These are phyloP conservation scores for Lactifluus subvellereus DNA, from an alignment of 768 basidiomycete genomes.

Conservation along the genomic window DNA sequence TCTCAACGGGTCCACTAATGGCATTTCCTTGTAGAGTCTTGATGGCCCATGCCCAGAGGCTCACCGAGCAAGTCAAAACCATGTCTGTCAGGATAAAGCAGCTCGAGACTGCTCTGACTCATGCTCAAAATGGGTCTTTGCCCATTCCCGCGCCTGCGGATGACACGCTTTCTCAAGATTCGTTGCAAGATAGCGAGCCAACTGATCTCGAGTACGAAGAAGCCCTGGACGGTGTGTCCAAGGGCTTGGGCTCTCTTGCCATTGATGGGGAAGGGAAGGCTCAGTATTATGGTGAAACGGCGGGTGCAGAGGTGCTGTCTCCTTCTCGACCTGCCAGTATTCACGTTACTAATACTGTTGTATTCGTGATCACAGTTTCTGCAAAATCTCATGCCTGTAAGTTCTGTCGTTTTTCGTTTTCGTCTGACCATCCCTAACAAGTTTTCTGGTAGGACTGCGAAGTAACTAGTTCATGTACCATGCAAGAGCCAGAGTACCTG, in stretches of 20 bases:
- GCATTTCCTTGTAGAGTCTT: conserved; percentile 37
- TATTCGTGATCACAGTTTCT: conserved; percentile 24
- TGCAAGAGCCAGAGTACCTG: conserved; percentile 27
- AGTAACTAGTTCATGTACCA: background rate
- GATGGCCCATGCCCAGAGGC: conserved; percentile 44
- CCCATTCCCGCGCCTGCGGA: conserved; percentile 24
- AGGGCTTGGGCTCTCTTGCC: conserved; percentile 43
- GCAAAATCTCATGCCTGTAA: conserved; percentile 22
- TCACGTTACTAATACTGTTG: background rate
- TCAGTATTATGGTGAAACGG: conserved; percentile 46
- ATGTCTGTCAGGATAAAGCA: conserved; percentile 41
- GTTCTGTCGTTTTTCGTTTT: background rate
- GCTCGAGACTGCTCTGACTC: conserved; percentile 40
- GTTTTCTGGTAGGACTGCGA: conserved; percentile 9
- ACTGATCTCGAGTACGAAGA: conserved; percentile 19
- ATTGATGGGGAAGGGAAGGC: conserved; percentile 45
- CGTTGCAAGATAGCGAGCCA: conserved; percentile 4
- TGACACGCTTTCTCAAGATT: background rate
- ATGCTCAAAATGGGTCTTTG: conserved; percentile 26
- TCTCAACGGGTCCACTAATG: background rate
- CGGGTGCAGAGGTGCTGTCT: conserved; percentile 44
- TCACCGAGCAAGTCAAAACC: conserved; percentile 43
- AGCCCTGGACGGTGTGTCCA: conserved; percentile 31
- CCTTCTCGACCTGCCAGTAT: background rate
- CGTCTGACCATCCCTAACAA: background rate